phyloP scores from a whole-genome alignment of 2,329 filamentous ascomycete species.

The Apiospora saccharicola region DNA sequence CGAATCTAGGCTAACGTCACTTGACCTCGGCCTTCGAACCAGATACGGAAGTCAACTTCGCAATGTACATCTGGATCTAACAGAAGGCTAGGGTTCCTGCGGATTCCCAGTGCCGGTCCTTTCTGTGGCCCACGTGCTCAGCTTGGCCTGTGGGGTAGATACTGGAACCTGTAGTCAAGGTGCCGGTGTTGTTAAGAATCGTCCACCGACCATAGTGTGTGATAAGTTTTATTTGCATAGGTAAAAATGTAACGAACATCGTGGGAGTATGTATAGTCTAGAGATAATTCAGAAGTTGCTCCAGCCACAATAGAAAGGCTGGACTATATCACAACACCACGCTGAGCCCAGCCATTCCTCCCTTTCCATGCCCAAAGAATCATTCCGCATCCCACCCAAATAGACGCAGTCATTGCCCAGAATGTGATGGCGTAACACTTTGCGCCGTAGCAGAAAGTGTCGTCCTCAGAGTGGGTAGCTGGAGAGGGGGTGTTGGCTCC shows the following conservation, averaged over 20 bases:
- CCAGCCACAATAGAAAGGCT: background rate
- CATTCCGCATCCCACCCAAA: constrained; percentile 77
- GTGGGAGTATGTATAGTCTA: constrained; percentile 18
- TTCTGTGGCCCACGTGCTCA: background rate
- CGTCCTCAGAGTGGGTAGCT: constrained; percentile 47
- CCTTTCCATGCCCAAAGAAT: constrained; percentile 86
- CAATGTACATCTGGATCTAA: background rate
- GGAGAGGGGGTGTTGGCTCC: constrained; percentile 58
- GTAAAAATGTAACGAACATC: background rate
- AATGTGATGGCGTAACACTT: constrained; percentile 83
- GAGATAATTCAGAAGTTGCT: background rate
- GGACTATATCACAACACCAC: constrained; percentile 71
- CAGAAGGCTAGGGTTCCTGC: background rate
- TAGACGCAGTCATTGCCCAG: constrained; percentile 84
- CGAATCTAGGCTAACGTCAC: background rate
- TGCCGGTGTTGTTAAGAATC: background rate
- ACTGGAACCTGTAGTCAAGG: background rate
- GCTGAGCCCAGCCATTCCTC: constrained; percentile 74
- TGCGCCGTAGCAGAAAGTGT: constrained; percentile 79
- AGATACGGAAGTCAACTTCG: background rate
- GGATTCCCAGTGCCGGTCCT: background rate
- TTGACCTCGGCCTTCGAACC: constrained; percentile 3
- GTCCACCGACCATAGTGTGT: background rate
- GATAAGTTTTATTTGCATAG: background rate
- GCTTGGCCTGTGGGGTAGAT: background rate